Evolutionary conservation across 805 yeast species (phyloP).

Genomic region (Pichia gijzeniarum): DNA sequence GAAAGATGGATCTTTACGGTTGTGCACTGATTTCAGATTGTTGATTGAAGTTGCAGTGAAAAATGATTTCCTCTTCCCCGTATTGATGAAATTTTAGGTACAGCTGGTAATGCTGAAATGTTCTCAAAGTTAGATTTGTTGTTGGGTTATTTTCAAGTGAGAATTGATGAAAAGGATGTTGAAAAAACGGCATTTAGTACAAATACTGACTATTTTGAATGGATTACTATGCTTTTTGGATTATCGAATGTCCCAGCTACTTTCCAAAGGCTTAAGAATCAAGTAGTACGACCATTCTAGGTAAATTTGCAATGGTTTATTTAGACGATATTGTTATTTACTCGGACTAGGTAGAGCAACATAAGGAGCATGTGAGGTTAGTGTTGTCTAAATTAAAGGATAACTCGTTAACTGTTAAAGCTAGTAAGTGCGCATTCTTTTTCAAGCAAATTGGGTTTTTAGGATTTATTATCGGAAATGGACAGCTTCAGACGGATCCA

Average conservation of each 20-base stretch:
- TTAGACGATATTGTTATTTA: slow-evolving; percentile 3
- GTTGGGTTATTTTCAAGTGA: slow-evolving; percentile 17
- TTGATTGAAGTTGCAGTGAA: no score
- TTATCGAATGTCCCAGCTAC: slow-evolving; percentile 22
- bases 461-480: not conserved
- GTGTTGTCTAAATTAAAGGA: not conserved
- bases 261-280: slow-evolving; percentile 12
- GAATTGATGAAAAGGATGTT: slow-evolving; percentile 6
- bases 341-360: not conserved
- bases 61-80: no score
- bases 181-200: slow-evolving; percentile 22
- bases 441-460: not conserved
- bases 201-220: slow-evolving; percentile 14
- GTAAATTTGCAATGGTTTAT: slow-evolving; percentile 1
- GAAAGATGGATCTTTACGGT: no score
- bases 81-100: no score
- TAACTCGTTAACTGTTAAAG: not conserved
- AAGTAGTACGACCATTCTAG: not conserved
- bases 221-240: slow-evolving; percentile 26
- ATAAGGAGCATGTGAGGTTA: not conserved
- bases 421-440: not conserved
- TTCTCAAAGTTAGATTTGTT: slow-evolving; percentile 17
- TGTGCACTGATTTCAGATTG: no score
- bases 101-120: not conserved
- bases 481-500: not conserved